These are phyloP conservation scores for Microdochium bolleyi DNA, from an alignment of 2,329 filamentous ascomycete genomes.

Conservation along the genomic window DNA sequence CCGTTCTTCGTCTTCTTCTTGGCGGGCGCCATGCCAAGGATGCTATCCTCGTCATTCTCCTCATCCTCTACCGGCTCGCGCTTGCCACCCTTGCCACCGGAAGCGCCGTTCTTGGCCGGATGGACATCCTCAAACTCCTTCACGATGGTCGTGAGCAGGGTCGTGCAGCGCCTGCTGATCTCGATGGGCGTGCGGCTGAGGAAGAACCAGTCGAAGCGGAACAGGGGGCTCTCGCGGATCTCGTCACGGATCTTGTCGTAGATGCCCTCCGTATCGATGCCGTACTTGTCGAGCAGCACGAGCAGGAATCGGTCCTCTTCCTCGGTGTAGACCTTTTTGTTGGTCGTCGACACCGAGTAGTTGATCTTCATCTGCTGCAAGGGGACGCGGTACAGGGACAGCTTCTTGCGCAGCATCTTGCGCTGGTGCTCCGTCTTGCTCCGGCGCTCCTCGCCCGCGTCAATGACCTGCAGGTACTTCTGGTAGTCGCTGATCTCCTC, in stretches of 20 bases:
- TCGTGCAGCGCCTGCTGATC: slow-evolving; percentile 86
- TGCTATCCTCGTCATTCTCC: slow-evolving; percentile 74
- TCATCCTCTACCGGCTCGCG: slow-evolving; percentile 60
- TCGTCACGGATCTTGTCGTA: slow-evolving; percentile 96
- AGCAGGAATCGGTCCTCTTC: slow-evolving; percentile 95
- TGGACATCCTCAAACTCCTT: slow-evolving; percentile 80
- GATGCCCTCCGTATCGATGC: slow-evolving; percentile 82
- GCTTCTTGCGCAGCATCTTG: slow-evolving; percentile 90
- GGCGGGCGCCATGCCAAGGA: slow-evolving; percentile 71
- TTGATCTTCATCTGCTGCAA: slow-evolving; percentile 98
- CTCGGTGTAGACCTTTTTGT: slow-evolving; percentile 99
- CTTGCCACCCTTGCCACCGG: slow-evolving; percentile 66
- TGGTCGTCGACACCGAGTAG: slow-evolving; percentile 96
- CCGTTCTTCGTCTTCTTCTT: slow-evolving; percentile 93
- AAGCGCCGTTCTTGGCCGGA: slow-evolving; percentile 43
- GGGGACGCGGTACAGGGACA: slow-evolving; percentile 93
- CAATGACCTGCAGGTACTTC: slow-evolving; percentile 83
- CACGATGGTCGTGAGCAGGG: slow-evolving; percentile 86
- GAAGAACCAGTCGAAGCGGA: slow-evolving; percentile 99
- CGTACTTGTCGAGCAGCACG: slow-evolving; percentile 85
- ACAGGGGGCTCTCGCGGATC: slow-evolving; percentile 87
- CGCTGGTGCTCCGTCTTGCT: slow-evolving; percentile 87
- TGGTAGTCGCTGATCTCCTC: slow-evolving; percentile 81
- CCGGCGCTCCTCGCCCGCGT: slow-evolving; percentile 85
- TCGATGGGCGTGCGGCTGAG: slow-evolving; percentile 88